Conservation (phyloP, 371 early-diverging fungal species). For the Amoeboaphelidium protococcarum region DNA sequence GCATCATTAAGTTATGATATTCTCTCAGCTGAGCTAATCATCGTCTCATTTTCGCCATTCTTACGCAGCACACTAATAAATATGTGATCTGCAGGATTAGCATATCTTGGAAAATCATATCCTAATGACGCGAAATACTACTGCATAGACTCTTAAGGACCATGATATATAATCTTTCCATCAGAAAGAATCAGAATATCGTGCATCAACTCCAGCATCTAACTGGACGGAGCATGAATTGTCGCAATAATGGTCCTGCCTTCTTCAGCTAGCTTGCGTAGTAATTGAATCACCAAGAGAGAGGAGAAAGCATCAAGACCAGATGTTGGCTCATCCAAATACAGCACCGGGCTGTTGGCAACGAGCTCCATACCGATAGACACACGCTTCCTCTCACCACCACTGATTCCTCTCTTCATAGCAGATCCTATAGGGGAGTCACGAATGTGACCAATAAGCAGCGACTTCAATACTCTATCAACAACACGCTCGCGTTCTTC, state of each 20-base stretch:
- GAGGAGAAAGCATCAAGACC: conserved; percentile 7
- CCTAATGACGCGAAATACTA: neutral
- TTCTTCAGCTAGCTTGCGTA: conserved; percentile 6
- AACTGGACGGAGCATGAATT: conserved; percentile 30
- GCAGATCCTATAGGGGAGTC: conserved; percentile 6
- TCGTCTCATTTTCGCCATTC: too few species aligned
- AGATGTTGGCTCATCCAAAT: conserved; percentile 14
- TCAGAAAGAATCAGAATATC: conserved; percentile 7
- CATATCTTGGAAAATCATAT: neutral
- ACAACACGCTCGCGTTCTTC: neutral
- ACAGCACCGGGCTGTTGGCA: conserved; percentile 4
- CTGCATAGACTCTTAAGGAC: conserved; percentile 1
- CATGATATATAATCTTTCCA: conserved; percentile 8
- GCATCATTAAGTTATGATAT: too few species aligned
- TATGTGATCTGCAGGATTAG: conserved; percentile 1
- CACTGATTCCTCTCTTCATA: conserved; percentile 16
- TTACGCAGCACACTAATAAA: too few species aligned
- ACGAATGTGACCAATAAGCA: neutral
- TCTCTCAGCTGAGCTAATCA: too few species aligned
- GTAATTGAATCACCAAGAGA: neutral
- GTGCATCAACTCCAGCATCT: conserved; percentile 20
- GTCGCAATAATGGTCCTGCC: conserved; percentile 25
- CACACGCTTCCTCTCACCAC: conserved; percentile 35
- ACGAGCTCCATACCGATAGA: conserved; percentile 24
- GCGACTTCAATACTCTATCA: neutral